phyloP scores from a whole-genome alignment of 768 basidiomycete species.

The Mrakia frigida region DNA sequence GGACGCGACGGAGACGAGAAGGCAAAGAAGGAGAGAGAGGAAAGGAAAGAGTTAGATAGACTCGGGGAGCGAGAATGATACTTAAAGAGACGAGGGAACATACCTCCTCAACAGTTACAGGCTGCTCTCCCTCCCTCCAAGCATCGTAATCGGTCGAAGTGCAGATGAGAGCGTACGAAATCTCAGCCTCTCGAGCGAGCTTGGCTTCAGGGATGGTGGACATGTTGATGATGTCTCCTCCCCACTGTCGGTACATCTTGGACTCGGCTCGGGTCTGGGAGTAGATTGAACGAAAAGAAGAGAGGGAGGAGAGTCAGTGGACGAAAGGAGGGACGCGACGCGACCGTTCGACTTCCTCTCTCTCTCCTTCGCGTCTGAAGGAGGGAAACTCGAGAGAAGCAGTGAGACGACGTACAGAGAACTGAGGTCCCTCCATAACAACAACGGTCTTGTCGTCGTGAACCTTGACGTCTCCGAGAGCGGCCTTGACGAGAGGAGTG shows the following conservation, averaged over 20 bases:
- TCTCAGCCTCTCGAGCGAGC: slow-evolving; percentile 87
- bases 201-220: slow-evolving; percentile 73
- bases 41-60: not conserved
- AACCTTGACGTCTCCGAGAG: slow-evolving; percentile 54
- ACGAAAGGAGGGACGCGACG: not conserved
- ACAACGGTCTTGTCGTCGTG: slow-evolving; percentile 75
- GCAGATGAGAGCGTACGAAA: slow-evolving; percentile 87
- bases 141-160: slow-evolving; percentile 86
- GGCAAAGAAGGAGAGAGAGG: not conserved
- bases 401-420: slow-evolving; percentile 52
- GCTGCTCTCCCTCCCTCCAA: slow-evolving; percentile 72
- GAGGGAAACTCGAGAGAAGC: not conserved
- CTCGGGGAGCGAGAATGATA: no score
- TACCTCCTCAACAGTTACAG: slow-evolving; percentile 70
- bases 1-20: not conserved
- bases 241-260: slow-evolving; percentile 55
- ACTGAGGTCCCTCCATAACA: slow-evolving; percentile 53
- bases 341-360: not conserved
- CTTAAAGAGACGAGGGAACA: no score
- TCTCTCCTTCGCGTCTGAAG: not conserved
- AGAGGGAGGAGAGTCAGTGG: not conserved
- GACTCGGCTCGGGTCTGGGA: slow-evolving; percentile 81
- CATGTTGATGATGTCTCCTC: slow-evolving; percentile 95
- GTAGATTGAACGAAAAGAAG: no score
- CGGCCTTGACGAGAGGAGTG: slow-evolving; percentile 55